phyloP scores from a whole-genome alignment of 192 early-diverging fungal species.

The Neocallimastix lanati region DNA sequence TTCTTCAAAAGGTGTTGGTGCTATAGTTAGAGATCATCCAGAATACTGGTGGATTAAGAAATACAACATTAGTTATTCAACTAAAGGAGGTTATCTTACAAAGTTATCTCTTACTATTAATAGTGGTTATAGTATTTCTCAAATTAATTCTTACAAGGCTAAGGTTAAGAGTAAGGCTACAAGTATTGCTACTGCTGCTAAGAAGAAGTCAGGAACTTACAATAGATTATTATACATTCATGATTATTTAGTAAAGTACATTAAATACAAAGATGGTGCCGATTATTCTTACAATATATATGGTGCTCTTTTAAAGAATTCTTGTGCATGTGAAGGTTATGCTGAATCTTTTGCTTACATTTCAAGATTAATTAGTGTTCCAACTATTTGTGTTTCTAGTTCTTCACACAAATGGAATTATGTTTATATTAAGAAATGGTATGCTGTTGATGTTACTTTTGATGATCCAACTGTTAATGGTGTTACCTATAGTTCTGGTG shows the following conservation, averaged over 20 bases:
- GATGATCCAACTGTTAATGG: neutral
- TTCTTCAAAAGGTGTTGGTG: neutral
- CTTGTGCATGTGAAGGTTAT: neutral
- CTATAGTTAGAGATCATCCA: neutral
- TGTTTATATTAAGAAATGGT: neutral
- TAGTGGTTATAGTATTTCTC: neutral
- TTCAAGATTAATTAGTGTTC: neutral
- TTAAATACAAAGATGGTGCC: neutral
- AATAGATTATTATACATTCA: neutral
- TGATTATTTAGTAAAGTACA: neutral
- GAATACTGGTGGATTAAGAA: neutral
- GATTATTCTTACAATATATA: neutral
- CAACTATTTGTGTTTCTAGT: neutral
- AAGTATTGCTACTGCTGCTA: no score
- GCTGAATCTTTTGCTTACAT: neutral
- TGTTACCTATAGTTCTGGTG: neutral
- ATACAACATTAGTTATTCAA: neutral
- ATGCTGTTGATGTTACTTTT: neutral
- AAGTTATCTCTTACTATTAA: neutral
- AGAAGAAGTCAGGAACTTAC: neutral
- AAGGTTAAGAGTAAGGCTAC: neutral
- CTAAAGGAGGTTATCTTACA: neutral
- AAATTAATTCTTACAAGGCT: neutral
- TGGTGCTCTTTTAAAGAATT: neutral
- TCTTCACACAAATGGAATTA: neutral